Percentiles rank a stretch among this genome's conserved stretches.
These are phyloP conservation scores for Podospora bellae-mahoneyi DNA, from an alignment of 495 filamentous ascomycete species.

Conservation along the genomic window DNA sequence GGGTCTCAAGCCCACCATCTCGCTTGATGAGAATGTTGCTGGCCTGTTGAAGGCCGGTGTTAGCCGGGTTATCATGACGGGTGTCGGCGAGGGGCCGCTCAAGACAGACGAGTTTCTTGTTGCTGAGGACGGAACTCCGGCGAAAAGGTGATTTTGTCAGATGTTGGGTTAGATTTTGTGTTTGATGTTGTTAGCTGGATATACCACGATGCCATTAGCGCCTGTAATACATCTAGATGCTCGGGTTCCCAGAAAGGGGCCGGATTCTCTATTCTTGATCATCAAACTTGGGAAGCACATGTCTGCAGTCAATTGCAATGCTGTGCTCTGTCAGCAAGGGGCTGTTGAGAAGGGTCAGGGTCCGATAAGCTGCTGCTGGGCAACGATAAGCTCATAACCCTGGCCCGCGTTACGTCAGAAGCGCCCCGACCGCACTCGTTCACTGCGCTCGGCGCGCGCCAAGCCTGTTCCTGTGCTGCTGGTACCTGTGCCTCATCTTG, in stretches of 20 bases:
- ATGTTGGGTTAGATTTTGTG: background rate
- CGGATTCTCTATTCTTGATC: background rate
- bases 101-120: constrained; percentile 76
- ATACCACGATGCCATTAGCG: background rate
- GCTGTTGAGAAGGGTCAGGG: background rate
- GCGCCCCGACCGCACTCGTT: background rate
- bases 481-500: background rate
- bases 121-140: constrained; percentile 61
- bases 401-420: constrained; percentile 16
- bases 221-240: background rate
- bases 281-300: background rate
- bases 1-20: constrained; percentile 47
- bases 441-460: constrained; percentile 6
- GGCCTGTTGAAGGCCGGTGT: constrained; percentile 71
- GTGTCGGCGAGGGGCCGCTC: constrained; percentile 85
- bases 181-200: background rate
- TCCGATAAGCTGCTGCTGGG: too few relatives aligned
- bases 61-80: constrained; percentile 81
- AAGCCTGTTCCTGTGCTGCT: background rate
- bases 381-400: constrained; percentile 11
- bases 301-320: background rate
- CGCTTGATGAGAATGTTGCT: constrained; percentile 57
- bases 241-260: background rate
- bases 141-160: constrained; percentile 25
- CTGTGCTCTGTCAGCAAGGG: too few relatives aligned